Conservation (phyloP, 495 filamentous ascomycete species). For the Poronia punctata region DNA sequence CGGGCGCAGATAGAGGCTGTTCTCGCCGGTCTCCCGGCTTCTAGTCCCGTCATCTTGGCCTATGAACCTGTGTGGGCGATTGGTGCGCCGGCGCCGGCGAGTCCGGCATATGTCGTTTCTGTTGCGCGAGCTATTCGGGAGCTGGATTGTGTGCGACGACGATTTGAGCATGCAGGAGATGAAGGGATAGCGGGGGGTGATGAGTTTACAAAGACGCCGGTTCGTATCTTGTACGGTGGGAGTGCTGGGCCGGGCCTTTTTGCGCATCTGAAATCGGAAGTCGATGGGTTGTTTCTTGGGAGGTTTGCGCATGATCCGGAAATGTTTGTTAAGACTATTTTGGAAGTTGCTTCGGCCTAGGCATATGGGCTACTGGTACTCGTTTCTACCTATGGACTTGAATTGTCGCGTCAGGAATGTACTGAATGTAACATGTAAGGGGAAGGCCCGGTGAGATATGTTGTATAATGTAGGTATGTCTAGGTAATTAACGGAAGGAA, state of each 20-base stretch:
- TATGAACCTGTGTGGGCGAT: conserved; percentile 93
- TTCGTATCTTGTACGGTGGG: conserved; percentile 65
- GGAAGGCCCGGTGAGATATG: too few relatives aligned
- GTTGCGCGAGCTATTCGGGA: conserved; percentile 58
- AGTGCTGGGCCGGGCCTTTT: conserved; percentile 74
- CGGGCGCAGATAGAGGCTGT: conserved; percentile 55
- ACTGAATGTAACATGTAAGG: too few relatives aligned
- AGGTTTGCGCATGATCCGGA: conserved; percentile 71
- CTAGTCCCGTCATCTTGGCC: conserved; percentile 67
- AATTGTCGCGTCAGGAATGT: too few relatives aligned
- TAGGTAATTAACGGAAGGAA: too few relatives aligned
- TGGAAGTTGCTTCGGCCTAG: conserved; percentile 50
- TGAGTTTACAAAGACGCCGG: too few relatives aligned
- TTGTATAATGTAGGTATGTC: too few relatives aligned
- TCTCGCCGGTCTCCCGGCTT: conserved; percentile 47
- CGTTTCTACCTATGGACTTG: too few relatives aligned
- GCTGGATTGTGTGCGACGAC: conserved; percentile 31
- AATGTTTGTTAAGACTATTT: conserved; percentile 58
- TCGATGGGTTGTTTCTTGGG: conserved; percentile 79
- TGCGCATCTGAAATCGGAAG: conserved; percentile 50
- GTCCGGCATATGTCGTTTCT: conserved; percentile 59
- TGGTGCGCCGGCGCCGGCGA: conserved; percentile 64
- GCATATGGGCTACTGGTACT: too few relatives aligned
- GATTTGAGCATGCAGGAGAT: too few relatives aligned
- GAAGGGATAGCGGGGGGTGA: too few relatives aligned